Evolutionary conservation across 768 basidiomycete genomes (phyloP).

Genomic region (Tylopilus intermedius): DNA sequence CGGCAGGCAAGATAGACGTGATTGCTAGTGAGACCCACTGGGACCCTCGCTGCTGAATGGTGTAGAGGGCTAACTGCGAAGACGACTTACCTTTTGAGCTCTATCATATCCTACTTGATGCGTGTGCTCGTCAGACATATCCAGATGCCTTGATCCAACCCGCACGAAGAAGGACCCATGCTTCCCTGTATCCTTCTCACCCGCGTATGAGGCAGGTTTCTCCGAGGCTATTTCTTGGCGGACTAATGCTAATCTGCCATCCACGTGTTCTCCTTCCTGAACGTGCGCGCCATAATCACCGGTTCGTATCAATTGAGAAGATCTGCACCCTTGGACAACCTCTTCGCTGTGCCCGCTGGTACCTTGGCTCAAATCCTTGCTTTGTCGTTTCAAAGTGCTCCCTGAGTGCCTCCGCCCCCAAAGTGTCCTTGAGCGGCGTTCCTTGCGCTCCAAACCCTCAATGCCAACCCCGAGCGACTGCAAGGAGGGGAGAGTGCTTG

Average conservation of each 20-base stretch:
- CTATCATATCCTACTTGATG: constrained; percentile 23
- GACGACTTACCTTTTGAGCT: constrained; percentile 24
- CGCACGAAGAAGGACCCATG: constrained; percentile 22
- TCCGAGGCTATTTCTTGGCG: not conserved
- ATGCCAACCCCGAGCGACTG: constrained; percentile 21
- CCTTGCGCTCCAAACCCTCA: constrained; percentile 22
- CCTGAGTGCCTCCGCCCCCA: constrained; percentile 14
- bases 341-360: not conserved
- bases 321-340: not conserved
- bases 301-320: not conserved
- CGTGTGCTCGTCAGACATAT: not conserved
- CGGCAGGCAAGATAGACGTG: constrained; percentile 21
- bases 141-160: constrained; percentile 21
- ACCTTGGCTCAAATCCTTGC: not conserved
- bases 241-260: not conserved
- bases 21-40: constrained; percentile 27
- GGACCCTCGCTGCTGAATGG: not conserved
- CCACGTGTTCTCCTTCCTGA: not conserved
- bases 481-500: constrained; percentile 16
- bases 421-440: constrained; percentile 16
- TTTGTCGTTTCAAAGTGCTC: constrained; percentile 10
- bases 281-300: not conserved
- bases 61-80: not conserved
- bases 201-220: not conserved
- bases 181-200: constrained; percentile 27